phyloP scores from a whole-genome alignment of 2,329 filamentous ascomycete species.

The Trichophaea hybrida region DNA sequence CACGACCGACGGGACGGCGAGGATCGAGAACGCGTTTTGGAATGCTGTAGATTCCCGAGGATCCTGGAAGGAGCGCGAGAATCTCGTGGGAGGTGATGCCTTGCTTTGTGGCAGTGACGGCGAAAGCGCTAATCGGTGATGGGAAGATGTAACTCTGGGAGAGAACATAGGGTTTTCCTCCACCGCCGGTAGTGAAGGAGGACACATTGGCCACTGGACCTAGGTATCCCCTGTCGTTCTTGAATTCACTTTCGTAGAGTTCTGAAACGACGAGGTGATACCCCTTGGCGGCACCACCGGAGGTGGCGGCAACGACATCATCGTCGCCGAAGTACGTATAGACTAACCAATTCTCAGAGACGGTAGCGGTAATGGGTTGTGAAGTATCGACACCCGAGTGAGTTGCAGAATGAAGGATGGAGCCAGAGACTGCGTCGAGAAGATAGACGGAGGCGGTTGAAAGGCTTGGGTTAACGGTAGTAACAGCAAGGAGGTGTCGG shows the following conservation, averaged over 20 bases:
- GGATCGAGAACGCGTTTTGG: constrained; percentile 70
- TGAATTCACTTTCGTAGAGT: constrained; percentile 69
- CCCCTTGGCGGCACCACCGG: constrained; percentile 52
- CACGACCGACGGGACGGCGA: constrained; percentile 69
- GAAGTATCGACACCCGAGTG: constrained; percentile 60
- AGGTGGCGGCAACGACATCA: constrained; percentile 37
- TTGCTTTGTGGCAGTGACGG: constrained; percentile 78
- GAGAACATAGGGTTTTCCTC: constrained; percentile 54
- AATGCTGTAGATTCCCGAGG: constrained; percentile 56
- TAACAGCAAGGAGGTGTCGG: constrained; percentile 61
- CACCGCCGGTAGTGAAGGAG: constrained; percentile 51
- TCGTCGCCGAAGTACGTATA: constrained; percentile 60
- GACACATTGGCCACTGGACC: constrained; percentile 60
- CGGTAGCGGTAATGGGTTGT: constrained; percentile 58
- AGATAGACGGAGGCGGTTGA: constrained; percentile 58
- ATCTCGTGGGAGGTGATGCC: constrained; percentile 77
- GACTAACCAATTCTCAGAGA: constrained; percentile 91
- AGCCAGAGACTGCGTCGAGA: constrained; percentile 72
- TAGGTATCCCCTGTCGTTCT: constrained; percentile 74
- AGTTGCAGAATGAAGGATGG: constrained; percentile 55
- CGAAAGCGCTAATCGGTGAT: constrained; percentile 61
- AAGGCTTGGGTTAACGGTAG: constrained; percentile 42
- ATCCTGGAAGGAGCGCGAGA: constrained; percentile 59
- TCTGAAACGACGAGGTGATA: constrained; percentile 78
- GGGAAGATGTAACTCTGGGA: constrained; percentile 70